Evolutionary conservation across 306 rosid genomes (phyloP), one percentile per base, ranked within the genome.

Genomic region (Quercus parvula): DNA sequence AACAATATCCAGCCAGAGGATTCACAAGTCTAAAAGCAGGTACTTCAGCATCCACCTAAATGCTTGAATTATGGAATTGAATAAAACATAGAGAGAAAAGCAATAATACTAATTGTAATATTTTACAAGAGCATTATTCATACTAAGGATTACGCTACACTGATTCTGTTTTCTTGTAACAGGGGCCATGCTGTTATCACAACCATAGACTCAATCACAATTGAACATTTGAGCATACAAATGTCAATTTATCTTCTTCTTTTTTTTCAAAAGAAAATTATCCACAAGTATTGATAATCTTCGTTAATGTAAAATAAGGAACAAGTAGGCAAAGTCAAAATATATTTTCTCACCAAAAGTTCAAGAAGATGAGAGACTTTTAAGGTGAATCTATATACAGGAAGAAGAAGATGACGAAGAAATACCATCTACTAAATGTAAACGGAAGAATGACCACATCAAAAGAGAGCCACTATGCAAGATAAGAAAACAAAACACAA

Each of bases 21-120:
- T 64, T 19, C 56, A 76, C 63, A 35, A 28, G 56, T 72, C 54
- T 64, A 76, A 61, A 62, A 30, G 38, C 15, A 76, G 72, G 52
- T 28, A 38, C 49, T 17, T 15, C 4, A 28, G 19, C 76, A 55
- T 44, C 35, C 38, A 76, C 52, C 27, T 64, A 27, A 35, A 20
- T 69, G 46, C 64, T 79, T 70, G 46, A 70, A 38, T 27, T 58
- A 33, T 31, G 71, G 22, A 79, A 71, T 62, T 30, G 24, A 19
- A 31, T 19, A 72, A 56, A 71, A 25, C 25, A 70, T 5, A 44
- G 35, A 52, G 18, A 24, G 3, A 33, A 24, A 9, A 20, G 11
- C 20, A 33, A 75, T 18, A 56, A 27, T 15, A 15, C 15, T 4
- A 14, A 38, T 41, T n/a, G 66, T 46, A 61, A 41, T 41, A 41